Evolutionary conservation across 2,329 filamentous ascomycete genomes (phyloP).

Genomic region (Calonectria henricotiae): DNA sequence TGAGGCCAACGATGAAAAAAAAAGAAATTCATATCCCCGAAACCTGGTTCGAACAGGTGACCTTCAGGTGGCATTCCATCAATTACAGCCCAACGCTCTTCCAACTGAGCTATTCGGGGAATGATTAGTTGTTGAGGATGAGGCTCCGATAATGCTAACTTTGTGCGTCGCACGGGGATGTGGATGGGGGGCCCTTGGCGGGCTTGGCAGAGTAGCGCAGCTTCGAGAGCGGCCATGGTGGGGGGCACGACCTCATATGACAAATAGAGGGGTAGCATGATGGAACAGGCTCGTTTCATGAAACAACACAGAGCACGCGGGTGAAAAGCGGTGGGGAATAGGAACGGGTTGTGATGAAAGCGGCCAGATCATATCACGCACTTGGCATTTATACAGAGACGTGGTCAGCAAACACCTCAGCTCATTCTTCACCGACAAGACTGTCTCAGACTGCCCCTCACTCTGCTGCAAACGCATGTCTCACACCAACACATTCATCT

Average conservation of each 20-base stretch:
- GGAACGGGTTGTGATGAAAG: background rate
- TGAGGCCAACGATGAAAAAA: conserved; percentile 26
- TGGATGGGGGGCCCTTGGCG: background rate
- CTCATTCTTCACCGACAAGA: conserved; percentile 17
- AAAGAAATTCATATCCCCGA: conserved; percentile 39
- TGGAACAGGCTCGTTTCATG: background rate
- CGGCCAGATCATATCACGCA: background rate
- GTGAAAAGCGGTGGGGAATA: background rate
- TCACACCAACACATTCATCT: background rate
- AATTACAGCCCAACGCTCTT: conserved; percentile 46
- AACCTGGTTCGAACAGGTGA: conserved; percentile 49
- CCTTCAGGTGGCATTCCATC: conserved; percentile 42
- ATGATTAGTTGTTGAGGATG: conserved; percentile 28
- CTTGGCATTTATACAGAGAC: background rate
- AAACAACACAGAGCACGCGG: background rate
- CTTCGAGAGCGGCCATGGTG: background rate
- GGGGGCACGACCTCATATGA: conserved; percentile 10
- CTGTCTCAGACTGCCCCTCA: conserved; percentile 11
- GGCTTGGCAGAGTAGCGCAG: background rate
- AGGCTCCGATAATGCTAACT: background rate
- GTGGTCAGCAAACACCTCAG: background rate
- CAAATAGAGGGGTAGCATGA: conserved; percentile 1
- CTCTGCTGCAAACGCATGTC: conserved; percentile 21
- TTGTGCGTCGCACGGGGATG: background rate
- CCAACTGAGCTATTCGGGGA: conserved; percentile 47